Evolutionary conservation across 805 yeast species (phyloP).

Genomic region (Candida rishiriensis): DNA sequence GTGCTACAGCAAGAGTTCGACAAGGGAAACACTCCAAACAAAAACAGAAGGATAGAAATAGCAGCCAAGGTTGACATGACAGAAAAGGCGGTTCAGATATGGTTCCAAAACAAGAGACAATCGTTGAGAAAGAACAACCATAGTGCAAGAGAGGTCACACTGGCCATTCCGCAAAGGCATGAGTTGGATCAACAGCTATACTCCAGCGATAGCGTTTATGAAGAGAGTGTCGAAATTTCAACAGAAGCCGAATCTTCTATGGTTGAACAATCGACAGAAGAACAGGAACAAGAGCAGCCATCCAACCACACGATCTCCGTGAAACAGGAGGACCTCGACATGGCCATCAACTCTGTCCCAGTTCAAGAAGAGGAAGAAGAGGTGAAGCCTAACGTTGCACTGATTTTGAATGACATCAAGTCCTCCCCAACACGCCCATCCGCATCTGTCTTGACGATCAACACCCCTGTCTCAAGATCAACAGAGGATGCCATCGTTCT

Average conservation of each 20-base stretch:
- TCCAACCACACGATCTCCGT: not conserved
- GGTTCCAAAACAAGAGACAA: slow-evolving; percentile 97
- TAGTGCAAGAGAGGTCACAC: slow-evolving; percentile 27
- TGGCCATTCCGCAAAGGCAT: slow-evolving; percentile 23
- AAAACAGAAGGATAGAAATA: slow-evolving; percentile 67
- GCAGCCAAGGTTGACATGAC: slow-evolving; percentile 84
- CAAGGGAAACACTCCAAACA: slow-evolving; percentile 76
- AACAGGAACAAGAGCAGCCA: not conserved
- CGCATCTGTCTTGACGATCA: not conserved
- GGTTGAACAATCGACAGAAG: not conserved
- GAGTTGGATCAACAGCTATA: slow-evolving; percentile 23
- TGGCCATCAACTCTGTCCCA: not conserved
- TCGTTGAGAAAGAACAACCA: slow-evolving; percentile 49
- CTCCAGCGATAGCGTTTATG: slow-evolving; percentile 12
- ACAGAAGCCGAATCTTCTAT: not conserved
- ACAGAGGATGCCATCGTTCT: not conserved
- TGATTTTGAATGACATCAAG: not conserved
- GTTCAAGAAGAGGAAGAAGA: not conserved
- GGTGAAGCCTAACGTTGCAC: not conserved
- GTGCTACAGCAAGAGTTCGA: slow-evolving; percentile 78
- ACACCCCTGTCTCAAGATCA: not conserved
- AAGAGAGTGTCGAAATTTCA: not conserved
- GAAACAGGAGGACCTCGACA: not conserved
- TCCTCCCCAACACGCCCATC: not conserved
- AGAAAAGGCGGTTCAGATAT: slow-evolving; percentile 96